These are phyloP conservation scores for Coffea canephora DNA, from an alignment of 257 asterid genomes.

Conservation along the genomic window DNA sequence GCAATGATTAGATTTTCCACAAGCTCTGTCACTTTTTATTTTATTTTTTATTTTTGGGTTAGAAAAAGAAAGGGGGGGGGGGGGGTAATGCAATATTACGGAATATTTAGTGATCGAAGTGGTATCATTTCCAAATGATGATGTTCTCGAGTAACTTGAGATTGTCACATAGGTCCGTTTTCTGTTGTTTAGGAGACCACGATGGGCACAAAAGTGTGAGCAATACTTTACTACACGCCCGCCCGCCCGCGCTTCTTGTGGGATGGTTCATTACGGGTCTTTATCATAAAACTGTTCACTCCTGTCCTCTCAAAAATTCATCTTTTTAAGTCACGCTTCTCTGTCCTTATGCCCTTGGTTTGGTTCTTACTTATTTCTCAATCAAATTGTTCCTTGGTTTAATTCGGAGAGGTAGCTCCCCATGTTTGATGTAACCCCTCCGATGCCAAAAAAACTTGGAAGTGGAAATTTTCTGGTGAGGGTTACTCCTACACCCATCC, in stretches of 20 bases:
- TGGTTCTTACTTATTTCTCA: no score
- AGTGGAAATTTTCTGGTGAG: no score
- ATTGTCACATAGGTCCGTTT: neutral
- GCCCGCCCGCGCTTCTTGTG: neutral
- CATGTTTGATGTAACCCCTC: no score
- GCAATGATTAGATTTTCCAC: neutral
- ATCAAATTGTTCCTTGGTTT: neutral
- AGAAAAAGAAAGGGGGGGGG: no score
- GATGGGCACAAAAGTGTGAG: neutral
- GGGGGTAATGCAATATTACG: neutral
- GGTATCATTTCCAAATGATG: slow-evolving; percentile 18
- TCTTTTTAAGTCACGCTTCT: neutral
- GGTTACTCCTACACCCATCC: no score
- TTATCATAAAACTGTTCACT: neutral
- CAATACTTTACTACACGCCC: neutral
- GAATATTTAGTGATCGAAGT: neutral
- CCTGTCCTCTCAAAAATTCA: neutral
- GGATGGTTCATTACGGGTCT: neutral
- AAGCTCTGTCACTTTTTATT: no score
- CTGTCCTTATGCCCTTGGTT: neutral
- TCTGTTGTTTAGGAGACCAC: neutral
- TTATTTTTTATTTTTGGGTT: no score
- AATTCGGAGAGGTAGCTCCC: neutral
- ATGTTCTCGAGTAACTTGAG: neutral
- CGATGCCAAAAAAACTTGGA: no score